These are phyloP conservation scores for Hygrophorus russula DNA, from an alignment of 768 basidiomycete species.

Conservation along the genomic window DNA sequence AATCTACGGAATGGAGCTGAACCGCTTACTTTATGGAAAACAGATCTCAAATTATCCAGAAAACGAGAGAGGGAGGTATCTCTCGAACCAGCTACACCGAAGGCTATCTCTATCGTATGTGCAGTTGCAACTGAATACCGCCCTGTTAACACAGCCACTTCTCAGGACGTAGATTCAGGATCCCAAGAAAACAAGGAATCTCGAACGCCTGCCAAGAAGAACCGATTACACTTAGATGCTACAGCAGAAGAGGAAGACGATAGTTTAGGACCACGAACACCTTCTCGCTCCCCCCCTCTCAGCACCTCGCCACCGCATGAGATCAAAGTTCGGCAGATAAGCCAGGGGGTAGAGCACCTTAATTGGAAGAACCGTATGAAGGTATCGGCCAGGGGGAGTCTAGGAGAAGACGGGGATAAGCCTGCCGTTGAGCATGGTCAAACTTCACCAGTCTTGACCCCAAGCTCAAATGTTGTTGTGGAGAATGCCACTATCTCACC, in stretches of 20 bases:
- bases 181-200: constrained; percentile 37
- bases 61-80: constrained; percentile 77
- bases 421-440: no score
- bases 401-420: constrained; percentile 8
- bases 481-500: neutral
- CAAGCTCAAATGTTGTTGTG: no score
- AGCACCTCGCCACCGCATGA: constrained; percentile 65
- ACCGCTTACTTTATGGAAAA: constrained; percentile 7
- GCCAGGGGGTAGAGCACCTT: constrained; percentile 69
- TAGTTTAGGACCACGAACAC: constrained; percentile 26
- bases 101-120: constrained; percentile 9
- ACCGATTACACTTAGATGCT: constrained; percentile 48
- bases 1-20: constrained; percentile 27
- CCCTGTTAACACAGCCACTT: constrained; percentile 2
- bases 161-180: constrained; percentile 30
- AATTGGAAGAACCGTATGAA: constrained; percentile 48
- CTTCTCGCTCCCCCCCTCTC: constrained; percentile 33
- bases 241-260: constrained; percentile 56
- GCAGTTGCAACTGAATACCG: neutral
- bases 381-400: constrained; percentile 19
- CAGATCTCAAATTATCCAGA: constrained; percentile 42
- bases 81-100: constrained; percentile 51
- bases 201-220: constrained; percentile 67
- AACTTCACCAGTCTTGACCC: no score
- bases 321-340: constrained; percentile 72